Conservation (phyloP, 139 green algal genomes). For the Coccomyxa sp. region DNA sequence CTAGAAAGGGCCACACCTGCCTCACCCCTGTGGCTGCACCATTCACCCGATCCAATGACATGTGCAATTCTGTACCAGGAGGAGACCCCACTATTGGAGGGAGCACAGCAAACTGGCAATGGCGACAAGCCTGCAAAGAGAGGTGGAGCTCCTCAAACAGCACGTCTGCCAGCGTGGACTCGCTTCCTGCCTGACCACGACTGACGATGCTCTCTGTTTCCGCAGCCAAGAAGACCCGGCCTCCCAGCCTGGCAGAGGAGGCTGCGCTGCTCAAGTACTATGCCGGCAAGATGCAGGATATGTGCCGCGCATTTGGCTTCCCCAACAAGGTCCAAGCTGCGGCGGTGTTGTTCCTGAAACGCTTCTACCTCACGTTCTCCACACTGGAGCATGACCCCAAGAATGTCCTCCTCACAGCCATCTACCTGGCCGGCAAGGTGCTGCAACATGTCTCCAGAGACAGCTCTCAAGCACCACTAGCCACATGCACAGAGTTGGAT, state of each 20-base stretch:
- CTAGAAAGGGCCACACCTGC: too few species aligned
- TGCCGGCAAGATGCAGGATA: slow-evolving; percentile 31
- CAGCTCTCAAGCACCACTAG: neutral
- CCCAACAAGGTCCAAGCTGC: slow-evolving; percentile 62
- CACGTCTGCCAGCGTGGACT: too few species aligned
- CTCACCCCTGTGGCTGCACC: too few species aligned
- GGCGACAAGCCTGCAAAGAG: too few species aligned
- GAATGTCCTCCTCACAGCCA: slow-evolving; percentile 64
- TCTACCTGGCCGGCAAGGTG: slow-evolving; percentile 83
- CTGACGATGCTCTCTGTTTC: too few species aligned
- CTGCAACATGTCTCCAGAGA: neutral
- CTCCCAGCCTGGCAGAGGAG: slow-evolving; percentile 36
- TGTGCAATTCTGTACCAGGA: too few species aligned
- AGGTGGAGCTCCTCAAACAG: too few species aligned
- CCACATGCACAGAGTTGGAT: neutral
- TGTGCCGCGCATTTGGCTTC: slow-evolving; percentile 43
- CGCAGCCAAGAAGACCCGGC: slow-evolving; percentile 2
- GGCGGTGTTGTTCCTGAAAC: slow-evolving; percentile 66
- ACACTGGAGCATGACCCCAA: slow-evolving; percentile 64
- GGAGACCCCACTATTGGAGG: too few species aligned
- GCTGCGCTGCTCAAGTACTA: slow-evolving; percentile 45
- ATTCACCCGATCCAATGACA: too few species aligned
- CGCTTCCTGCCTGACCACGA: too few species aligned
- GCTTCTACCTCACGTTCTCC: slow-evolving; percentile 60
- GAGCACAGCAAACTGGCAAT: too few species aligned